Evolutionary conservation across 768 basidiomycete species (phyloP), one percentile per base, ranked within the genome.

Genomic region (Agrocybe praecox): DNA sequence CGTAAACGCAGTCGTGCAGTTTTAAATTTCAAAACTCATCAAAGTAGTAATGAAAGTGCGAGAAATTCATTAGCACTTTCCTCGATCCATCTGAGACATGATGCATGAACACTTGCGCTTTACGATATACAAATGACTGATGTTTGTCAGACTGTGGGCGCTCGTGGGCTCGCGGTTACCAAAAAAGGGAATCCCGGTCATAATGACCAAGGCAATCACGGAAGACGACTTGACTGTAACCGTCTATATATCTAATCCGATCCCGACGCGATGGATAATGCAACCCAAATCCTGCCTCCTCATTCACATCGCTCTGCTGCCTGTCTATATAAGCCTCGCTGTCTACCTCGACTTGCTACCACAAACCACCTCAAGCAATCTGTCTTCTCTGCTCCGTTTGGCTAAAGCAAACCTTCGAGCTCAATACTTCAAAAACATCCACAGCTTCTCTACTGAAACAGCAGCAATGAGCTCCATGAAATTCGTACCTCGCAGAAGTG

Each of bases 401-500:
- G 70, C 76, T 34, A 75, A 71, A 62, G 49, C 62, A 21, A 74
- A 69, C 59, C 63, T 71, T 42, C 66, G 70, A n/a, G 57, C 65
- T 55, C 69, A 67, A 53, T 62, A 63, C 46, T 63, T 69, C 34
- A 61, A 52, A 52, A 22, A 55, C 24, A 29, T 55, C 22, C 33
- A 43, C 42, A 52, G 44, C 55, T 45, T 62, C 15, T 49, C 53
- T 33, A 43, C 56, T 15, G 52, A 52, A 29, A 47, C 56, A 8
- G 23, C 46, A 29, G 60, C 60, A 26, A 67, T 71, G 66, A 57
- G 61, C n/a, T 52, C 69, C 36, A 67, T 78, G 61, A 74, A 75
- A 47, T 76, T 88, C 51, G 48, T 75, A 46, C 78, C 80, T 15
- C 82, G 90, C 53, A 78, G 70, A 48, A 90, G 85, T 59, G 68